Evolutionary conservation across 2,329 filamentous ascomycete species (phyloP).

Genomic region (Hypoxylon sp.): DNA sequence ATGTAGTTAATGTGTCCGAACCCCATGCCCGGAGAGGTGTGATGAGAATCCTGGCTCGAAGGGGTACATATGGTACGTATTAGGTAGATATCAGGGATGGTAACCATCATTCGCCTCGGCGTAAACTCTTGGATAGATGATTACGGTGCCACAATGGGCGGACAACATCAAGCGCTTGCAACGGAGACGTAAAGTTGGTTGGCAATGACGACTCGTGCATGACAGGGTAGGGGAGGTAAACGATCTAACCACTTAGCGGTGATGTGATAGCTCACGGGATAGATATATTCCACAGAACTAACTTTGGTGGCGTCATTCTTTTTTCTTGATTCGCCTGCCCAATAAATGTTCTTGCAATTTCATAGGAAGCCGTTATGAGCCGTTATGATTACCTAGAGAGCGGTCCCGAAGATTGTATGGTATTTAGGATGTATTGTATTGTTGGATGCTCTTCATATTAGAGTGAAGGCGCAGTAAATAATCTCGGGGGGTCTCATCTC

Average conservation of each 20-base stretch:
- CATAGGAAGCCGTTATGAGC: conserved; percentile 10
- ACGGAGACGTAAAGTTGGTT: conserved; percentile 17
- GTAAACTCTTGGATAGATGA: conserved; percentile 23
- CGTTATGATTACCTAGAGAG: background rate
- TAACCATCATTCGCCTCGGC: conserved; percentile 19
- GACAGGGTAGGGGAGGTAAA: conserved; percentile 24
- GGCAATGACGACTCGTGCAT: conserved; percentile 22
- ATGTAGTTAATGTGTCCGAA: conserved; percentile 38
- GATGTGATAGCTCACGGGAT: conserved; percentile 35
- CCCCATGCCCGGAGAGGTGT: conserved; percentile 36
- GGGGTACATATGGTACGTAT: conserved; percentile 24
- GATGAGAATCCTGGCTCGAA: conserved; percentile 26
- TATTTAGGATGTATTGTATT: background rate
- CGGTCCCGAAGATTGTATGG: conserved; percentile 14
- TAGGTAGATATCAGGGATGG: conserved; percentile 19
- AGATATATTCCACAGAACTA: conserved; percentile 12
- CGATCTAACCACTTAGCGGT: conserved; percentile 32
- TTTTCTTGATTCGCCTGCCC: conserved; percentile 24
- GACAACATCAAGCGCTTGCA: conserved; percentile 39
- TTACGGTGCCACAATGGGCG: conserved; percentile 30
- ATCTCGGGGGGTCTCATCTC: conserved; percentile 14
- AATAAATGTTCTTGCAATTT: conserved; percentile 17
- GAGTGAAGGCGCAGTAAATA: conserved; percentile 18
- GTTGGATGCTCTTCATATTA: conserved; percentile 4
- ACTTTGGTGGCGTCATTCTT: conserved; percentile 18